These are phyloP conservation scores for Camellia lanceoleosa DNA, from an alignment of 148 eudicot genomes.

Conservation along the genomic window DNA sequence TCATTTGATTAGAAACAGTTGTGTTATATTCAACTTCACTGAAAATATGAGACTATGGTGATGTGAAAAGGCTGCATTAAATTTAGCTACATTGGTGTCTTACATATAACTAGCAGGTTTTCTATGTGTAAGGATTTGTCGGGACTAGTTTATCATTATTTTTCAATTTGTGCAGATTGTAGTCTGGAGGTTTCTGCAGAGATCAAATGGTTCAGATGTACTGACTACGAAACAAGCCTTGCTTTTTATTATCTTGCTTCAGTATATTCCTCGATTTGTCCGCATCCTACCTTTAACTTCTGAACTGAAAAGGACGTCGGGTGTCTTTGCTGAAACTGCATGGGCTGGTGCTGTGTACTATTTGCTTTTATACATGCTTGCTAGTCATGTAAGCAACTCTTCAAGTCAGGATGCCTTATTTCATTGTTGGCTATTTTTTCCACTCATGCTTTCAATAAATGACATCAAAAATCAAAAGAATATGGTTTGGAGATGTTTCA, in stretches of 20 bases:
- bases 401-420: neutral
- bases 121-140: neutral
- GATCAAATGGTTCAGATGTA: slow-evolving; percentile 69
- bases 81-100: neutral
- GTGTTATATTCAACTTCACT: neutral
- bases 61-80: neutral
- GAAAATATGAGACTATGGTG: neutral
- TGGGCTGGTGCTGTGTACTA: slow-evolving; percentile 97
- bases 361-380: slow-evolving; percentile 84
- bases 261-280: slow-evolving; percentile 69
- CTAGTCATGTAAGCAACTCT: slow-evolving; percentile 76
- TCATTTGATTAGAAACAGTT: neutral
- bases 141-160: neutral
- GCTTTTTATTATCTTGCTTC: slow-evolving; percentile 61
- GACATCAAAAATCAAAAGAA: neutral
- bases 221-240: slow-evolving; percentile 70
- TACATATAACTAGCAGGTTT: neutral
- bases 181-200: slow-evolving; percentile 67
- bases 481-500: too few relatives aligned
- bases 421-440: neutral
- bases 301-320: slow-evolving; percentile 85
- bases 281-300: slow-evolving; percentile 73
- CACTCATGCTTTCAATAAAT: neutral
- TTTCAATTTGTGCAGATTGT: slow-evolving; percentile 57
- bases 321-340: slow-evolving; percentile 91